Conservation (phyloP, 768 basidiomycete genomes). For the Suillus fuscotomentosus region DNA sequence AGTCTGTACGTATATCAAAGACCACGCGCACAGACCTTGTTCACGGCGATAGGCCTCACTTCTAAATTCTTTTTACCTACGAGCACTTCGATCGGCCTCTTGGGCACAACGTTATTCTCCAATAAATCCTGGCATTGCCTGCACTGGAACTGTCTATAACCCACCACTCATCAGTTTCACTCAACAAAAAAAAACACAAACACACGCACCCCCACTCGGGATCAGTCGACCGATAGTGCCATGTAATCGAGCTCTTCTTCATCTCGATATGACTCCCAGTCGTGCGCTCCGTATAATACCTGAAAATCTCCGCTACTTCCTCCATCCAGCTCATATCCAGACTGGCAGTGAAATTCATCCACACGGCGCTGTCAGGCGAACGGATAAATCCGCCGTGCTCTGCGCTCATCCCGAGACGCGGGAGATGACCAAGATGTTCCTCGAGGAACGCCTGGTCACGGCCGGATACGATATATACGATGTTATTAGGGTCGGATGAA, state of each 20-base stretch:
- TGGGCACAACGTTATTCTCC: slow-evolving; percentile 90
- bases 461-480: slow-evolving; percentile 97
- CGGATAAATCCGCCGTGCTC: slow-evolving; percentile 95
- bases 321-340: slow-evolving; percentile 87
- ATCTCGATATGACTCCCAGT: slow-evolving; percentile 95
- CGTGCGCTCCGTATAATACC: slow-evolving; percentile 95
- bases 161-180: slow-evolving; percentile 6
- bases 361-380: slow-evolving; percentile 60
- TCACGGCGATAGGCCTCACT: slow-evolving; percentile 91
- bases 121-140: slow-evolving; percentile 95
- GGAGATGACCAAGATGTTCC: slow-evolving; percentile 84
- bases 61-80: slow-evolving; percentile 99
- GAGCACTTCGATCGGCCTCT: slow-evolving; percentile 94
- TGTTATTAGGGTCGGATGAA: slow-evolving; percentile 77
- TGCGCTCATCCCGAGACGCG: slow-evolving; percentile 84
- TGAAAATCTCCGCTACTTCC: slow-evolving; percentile 94
- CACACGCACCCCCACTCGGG: slow-evolving; percentile 89
- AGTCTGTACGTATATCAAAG: neutral
- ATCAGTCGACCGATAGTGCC: slow-evolving; percentile 46
- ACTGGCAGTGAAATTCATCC: slow-evolving; percentile 63
- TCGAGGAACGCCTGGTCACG: slow-evolving; percentile 92
- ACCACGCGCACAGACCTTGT: slow-evolving; percentile 56
- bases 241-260: slow-evolving; percentile 97
- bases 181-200: neutral
- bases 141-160: slow-evolving; percentile 80